These are phyloP conservation scores for Lasiosphaeria ovina DNA, from an alignment of 495 filamentous ascomycete genomes.

Conservation along the genomic window DNA sequence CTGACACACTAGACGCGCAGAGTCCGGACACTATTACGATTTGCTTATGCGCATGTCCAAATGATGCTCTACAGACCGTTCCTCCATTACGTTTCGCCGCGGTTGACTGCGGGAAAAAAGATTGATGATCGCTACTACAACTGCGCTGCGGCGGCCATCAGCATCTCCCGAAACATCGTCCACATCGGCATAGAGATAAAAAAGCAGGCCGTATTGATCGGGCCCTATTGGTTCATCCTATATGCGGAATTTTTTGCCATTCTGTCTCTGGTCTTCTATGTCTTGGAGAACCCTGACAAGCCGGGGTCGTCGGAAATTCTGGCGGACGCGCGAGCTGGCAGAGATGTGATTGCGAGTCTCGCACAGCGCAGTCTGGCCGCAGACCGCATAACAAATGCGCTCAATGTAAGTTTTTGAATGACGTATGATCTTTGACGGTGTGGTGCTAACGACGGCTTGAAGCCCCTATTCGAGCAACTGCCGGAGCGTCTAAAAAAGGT, in stretches of 20 bases:
- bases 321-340: constrained; percentile 79
- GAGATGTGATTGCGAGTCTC: constrained; percentile 72
- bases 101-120: constrained; percentile 59
- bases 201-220: constrained; percentile 74
- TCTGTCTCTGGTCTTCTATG: constrained; percentile 83
- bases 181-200: constrained; percentile 92
- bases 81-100: constrained; percentile 84
- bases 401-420: constrained; percentile 56
- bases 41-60: constrained; percentile 87
- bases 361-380: constrained; percentile 85
- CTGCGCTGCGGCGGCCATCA: constrained; percentile 89
- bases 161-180: constrained; percentile 88
- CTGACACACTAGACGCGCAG: constrained; percentile 40
- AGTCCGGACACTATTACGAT: constrained; percentile 80
- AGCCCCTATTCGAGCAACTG: constrained; percentile 79
- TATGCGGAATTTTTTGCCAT: constrained; percentile 96
- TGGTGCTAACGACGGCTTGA: constrained; percentile 11
- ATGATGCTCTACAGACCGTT: constrained; percentile 96
- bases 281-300: constrained; percentile 84
- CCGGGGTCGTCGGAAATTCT: constrained; percentile 72
- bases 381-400: constrained; percentile 72
- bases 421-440: not conserved
- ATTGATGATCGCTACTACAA: constrained; percentile 84
- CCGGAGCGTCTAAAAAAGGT: constrained; percentile 61
- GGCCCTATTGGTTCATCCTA: constrained; percentile 95